phyloP scores from a whole-genome alignment of 495 filamentous ascomycete genomes.

The Elasticomyces elasticus region DNA sequence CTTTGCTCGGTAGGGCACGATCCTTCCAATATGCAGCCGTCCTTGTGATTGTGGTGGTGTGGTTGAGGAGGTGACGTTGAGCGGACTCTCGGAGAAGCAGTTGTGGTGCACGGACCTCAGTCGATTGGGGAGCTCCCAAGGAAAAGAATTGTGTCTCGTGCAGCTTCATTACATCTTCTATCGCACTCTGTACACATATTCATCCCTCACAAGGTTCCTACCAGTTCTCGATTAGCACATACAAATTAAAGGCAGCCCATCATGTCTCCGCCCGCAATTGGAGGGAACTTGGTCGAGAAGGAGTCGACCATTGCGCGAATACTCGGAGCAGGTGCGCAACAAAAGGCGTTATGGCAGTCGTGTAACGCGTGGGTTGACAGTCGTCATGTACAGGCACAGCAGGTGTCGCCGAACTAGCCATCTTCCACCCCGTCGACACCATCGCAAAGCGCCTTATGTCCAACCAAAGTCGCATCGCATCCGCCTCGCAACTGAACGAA shows the following conservation, averaged over 20 bases:
- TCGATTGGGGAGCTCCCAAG: too few relatives aligned
- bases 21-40: too few relatives aligned
- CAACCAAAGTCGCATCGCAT: slow-evolving; percentile 73
- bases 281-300: slow-evolving; percentile 48
- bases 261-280: not conserved
- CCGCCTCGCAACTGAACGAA: slow-evolving; percentile 55
- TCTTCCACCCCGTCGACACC: slow-evolving; percentile 98
- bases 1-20: too few relatives aligned
- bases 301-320: slow-evolving; percentile 83
- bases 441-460: slow-evolving; percentile 99
- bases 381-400: slow-evolving; percentile 57
- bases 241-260: too few relatives aligned
- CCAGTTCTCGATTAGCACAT: not conserved
- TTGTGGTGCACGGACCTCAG: too few relatives aligned
- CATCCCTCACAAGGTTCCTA: too few relatives aligned
- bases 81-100: too few relatives aligned
- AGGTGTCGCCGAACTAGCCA: slow-evolving; percentile 88
- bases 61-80: too few relatives aligned
- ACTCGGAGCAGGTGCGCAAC: slow-evolving; percentile 70
- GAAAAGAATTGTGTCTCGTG: too few relatives aligned
- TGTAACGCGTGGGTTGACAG: not conserved
- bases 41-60: too few relatives aligned
- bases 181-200: too few relatives aligned
- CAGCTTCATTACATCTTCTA: too few relatives aligned
- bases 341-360: not conserved